Evolutionary conservation across 2,329 filamentous ascomycete species (phyloP).

Genomic region (Diplodia corticola): DNA sequence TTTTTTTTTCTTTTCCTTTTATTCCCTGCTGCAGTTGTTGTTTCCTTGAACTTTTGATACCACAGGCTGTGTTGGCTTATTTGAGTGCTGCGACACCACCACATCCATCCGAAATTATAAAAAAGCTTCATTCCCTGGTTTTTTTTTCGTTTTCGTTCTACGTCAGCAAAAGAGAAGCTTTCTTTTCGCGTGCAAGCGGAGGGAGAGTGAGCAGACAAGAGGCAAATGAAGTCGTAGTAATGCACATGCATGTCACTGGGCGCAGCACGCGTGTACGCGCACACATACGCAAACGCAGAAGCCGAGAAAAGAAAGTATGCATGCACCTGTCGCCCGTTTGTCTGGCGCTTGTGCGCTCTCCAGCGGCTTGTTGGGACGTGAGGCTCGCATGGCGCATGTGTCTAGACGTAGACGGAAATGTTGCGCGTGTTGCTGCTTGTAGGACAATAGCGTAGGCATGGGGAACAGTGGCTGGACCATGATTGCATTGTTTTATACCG

Average conservation of each 20-base stretch:
- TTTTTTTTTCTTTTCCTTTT: conserved; percentile 2
- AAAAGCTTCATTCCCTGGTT: conserved; percentile 19
- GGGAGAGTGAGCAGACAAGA: neutral
- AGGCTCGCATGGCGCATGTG: neutral
- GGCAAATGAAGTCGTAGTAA: conserved; percentile 10
- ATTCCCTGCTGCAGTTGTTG: neutral
- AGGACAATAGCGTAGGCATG: neutral
- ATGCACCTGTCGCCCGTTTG: neutral
- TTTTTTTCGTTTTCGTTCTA: neutral
- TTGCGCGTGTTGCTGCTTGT: neutral
- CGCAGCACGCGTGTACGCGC: neutral
- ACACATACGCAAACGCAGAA: neutral
- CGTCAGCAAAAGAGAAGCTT: neutral
- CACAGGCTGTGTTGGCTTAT: conserved; percentile 24
- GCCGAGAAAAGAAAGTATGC: neutral
- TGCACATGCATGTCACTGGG: conserved; percentile 17
- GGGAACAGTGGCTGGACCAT: neutral
- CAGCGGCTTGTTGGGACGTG: neutral
- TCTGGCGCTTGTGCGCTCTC: neutral
- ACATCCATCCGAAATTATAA: conserved; percentile 22
- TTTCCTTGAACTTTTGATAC: conserved; percentile 22
- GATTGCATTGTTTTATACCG: neutral
- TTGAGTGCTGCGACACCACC: conserved; percentile 22
- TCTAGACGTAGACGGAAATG: neutral
- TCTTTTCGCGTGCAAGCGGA: neutral